These are phyloP conservation scores for Phytophthora vignae DNA, from an alignment of 352 stramenopile genomes.

Conservation along the genomic window DNA sequence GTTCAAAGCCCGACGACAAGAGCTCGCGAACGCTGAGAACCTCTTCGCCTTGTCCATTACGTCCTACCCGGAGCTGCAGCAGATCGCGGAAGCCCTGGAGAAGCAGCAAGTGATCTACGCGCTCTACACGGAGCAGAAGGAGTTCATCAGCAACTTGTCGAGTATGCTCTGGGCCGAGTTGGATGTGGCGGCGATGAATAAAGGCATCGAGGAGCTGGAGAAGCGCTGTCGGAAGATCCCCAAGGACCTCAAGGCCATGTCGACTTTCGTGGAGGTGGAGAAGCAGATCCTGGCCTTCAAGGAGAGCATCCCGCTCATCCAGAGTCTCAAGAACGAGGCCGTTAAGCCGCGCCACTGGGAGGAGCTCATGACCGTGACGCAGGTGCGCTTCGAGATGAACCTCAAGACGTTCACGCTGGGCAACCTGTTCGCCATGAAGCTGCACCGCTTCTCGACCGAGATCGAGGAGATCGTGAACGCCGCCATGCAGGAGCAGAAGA, in stretches of 20 bases:
- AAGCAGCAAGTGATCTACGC: conserved; percentile 92
- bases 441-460: conserved; percentile 89
- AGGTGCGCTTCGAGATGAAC: conserved; percentile 94
- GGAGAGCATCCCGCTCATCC: conserved; percentile 94
- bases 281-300: conserved; percentile 94
- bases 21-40: conserved; percentile 95
- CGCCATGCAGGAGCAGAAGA: conserved; percentile 95
- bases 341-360: conserved; percentile 94
- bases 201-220: conserved; percentile 94
- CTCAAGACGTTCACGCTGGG: conserved; percentile 93
- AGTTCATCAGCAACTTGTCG: conserved; percentile 91
- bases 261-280: conserved; percentile 93
- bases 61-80: conserved; percentile 91
- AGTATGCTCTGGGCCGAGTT: conserved; percentile 95
- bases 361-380: conserved; percentile 90
- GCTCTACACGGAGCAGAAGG: conserved; percentile 94
- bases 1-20: conserved; percentile 82
- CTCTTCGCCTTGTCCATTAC: conserved; percentile 94
- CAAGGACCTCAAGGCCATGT: conserved; percentile 91
- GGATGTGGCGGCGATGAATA: conserved; percentile 92
- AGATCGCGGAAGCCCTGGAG: conserved; percentile 87
- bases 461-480: conserved; percentile 95
- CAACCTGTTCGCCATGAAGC: conserved; percentile 94
- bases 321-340: conserved; percentile 95
- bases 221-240: conserved; percentile 93